Evolutionary conservation across 148 eudicot genomes (phyloP).

Genomic region (Arbutus unedo): DNA sequence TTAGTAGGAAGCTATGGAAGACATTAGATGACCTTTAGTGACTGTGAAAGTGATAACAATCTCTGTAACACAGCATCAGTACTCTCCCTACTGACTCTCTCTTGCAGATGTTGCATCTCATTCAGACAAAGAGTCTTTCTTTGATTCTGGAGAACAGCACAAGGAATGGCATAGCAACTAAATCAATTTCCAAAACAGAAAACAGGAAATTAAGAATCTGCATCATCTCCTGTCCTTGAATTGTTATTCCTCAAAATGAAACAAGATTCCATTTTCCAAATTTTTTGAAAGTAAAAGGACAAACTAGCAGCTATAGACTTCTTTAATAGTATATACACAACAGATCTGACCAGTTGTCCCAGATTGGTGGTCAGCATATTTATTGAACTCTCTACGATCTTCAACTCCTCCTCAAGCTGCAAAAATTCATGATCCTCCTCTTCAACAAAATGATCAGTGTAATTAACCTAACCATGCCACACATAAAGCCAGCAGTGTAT

Average conservation of each 20-base stretch:
- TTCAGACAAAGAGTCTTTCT: constrained; percentile 22
- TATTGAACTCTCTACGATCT: constrained; percentile 19
- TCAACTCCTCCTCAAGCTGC: constrained; percentile 18
- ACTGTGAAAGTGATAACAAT: constrained; percentile 27
- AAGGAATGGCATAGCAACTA: not conserved
- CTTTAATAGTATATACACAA: not conserved
- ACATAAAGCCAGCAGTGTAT: not conserved
- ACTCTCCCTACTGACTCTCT: constrained; percentile 24
- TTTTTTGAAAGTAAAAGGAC: not conserved
- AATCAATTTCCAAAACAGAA: not conserved
- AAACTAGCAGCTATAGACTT: not conserved
- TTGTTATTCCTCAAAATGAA: not conserved
- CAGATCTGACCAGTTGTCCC: constrained; percentile 15
- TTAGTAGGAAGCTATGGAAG: not conserved
- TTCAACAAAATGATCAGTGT: not conserved
- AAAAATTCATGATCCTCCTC: constrained; percentile 11
- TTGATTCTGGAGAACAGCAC: constrained; percentile 28
- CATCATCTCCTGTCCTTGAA: not conserved
- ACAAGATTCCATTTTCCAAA: constrained; percentile 2
- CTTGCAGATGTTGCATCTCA: constrained; percentile 28
- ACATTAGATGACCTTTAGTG: constrained; percentile 26
- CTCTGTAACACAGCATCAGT: constrained; percentile 24
- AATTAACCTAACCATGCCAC: constrained; percentile 8
- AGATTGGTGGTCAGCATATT: not conserved
- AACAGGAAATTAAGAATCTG: not conserved